These are phyloP conservation scores for Glomus cerebriforme DNA, from an alignment of 192 early-diverging fungal genomes.

Conservation along the genomic window DNA sequence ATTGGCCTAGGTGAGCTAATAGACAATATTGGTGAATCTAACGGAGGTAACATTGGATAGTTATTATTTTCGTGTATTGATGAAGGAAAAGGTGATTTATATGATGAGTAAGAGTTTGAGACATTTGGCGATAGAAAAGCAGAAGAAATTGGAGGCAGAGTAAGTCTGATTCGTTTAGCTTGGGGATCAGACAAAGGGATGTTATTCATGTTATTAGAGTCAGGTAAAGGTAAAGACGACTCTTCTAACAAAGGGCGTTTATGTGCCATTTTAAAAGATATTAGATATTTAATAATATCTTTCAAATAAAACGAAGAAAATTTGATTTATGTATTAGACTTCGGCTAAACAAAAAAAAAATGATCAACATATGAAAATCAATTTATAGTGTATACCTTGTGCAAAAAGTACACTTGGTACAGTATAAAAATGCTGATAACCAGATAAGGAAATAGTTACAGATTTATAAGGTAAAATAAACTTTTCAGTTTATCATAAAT, in stretches of 20 bases:
- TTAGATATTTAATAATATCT: neutral
- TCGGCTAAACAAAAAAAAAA: too few species aligned
- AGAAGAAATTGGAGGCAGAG: conserved; percentile 14
- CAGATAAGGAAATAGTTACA: neutral
- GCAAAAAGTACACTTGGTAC: too few species aligned
- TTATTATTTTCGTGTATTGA: neutral
- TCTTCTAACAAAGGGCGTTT: conserved; percentile 29
- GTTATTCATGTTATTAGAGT: neutral
- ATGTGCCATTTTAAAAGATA: conserved; percentile 18
- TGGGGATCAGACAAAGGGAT: neutral
- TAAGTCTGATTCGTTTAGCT: conserved; percentile 32
- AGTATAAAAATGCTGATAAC: neutral
- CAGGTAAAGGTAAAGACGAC: neutral
- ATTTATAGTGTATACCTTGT: too few species aligned
- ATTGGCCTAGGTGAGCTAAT: neutral
- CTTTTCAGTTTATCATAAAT: neutral
- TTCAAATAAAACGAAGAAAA: neutral
- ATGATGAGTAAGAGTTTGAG: conserved; percentile 7
- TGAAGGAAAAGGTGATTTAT: neutral
- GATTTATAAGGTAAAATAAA: too few species aligned
- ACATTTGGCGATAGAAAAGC: neutral
- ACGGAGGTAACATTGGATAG: neutral
- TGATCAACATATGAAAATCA: too few species aligned
- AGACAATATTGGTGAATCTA: conserved; percentile 7
- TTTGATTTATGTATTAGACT: neutral